Base-by-base conservation (phyloP, 345 rosid genomes). In the Hibiscus mutabilis region DNA sequence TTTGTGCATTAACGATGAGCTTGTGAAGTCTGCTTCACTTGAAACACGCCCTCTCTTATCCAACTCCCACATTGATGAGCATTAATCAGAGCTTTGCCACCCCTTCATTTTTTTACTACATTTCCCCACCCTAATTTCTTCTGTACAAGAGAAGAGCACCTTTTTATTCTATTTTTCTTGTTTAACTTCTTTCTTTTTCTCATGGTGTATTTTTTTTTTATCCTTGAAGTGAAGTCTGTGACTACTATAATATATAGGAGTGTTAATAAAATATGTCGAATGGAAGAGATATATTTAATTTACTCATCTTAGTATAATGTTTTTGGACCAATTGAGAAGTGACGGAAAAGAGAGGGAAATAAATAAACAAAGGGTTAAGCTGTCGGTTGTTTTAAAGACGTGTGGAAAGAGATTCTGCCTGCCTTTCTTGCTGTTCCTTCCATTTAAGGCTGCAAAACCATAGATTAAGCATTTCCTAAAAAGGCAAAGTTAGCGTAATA, bases 21-120 rank as follows among this genome's bases (percentile, higher is more conserved):
- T 42, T 21, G 81, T 76, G 73, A 81, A 77, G 80, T 73, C 84
- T 51, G 63, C 78, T 40, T 75, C 86, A 56, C 71, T 72, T 49
- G 91, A 87, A 77, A 80, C 82, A 13, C 79, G 78, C 49, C 86
- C 89, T 66, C 85, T 87, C 59, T 67, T 85, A 53, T 58, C 83
- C 57, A 60, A 78, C 5, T 60, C 49, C 52, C 59, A 25, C 37
- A 68, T 25, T 15, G 47, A 22, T 72, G 74, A 78, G 61, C 76
- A 67, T 73, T 75, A 42, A 77, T 21, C 73, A 44, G 52, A 75
- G 67, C 18, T 63, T 16, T 13, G 31, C 27, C 53, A 9, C 9
- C 29, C 22, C 69, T 80, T 79, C 70, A 49, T 3, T 14, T 49
- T 49, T 40, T 40, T 40, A 49, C n/a, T 33, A 69, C 57, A 72